These are phyloP conservation scores for Flaveria robusta DNA, from an alignment of 129 eudicot genomes.

Conservation along the genomic window DNA sequence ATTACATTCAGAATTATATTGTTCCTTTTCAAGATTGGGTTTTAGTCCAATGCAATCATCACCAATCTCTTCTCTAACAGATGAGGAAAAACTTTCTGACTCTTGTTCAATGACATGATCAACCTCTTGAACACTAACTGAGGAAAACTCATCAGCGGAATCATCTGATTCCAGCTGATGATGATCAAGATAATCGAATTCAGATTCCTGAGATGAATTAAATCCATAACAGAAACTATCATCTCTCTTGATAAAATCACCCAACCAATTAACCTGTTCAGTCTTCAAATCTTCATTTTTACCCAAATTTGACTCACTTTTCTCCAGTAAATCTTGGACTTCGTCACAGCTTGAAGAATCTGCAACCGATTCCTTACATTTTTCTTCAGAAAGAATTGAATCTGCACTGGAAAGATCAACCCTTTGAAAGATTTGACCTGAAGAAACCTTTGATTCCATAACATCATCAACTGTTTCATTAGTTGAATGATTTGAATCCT, in stretches of 20 bases:
- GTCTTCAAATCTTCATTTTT: constrained; percentile 18
- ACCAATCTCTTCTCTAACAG: constrained; percentile 24
- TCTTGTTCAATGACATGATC: constrained; percentile 15
- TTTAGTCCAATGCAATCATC: constrained; percentile 18
- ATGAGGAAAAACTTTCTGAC: constrained; percentile 15
- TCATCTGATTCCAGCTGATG: constrained; percentile 25
- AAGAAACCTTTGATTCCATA: constrained; percentile 27
- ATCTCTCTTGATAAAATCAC: constrained; percentile 35
- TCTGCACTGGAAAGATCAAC: constrained; percentile 14
- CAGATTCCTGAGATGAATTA: constrained; percentile 25
- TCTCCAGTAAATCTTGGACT: constrained; percentile 17
- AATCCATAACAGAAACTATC: constrained; percentile 36
- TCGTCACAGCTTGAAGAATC: constrained; percentile 12
- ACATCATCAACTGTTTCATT: constrained; percentile 18
- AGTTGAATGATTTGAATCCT: constrained; percentile 21
- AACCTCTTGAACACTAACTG: constrained; percentile 22
- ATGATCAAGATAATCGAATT: constrained; percentile 15
- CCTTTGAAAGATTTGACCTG: background rate
- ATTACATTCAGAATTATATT: constrained; percentile 13
- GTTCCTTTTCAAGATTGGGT: constrained; percentile 18
- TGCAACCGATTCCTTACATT: constrained; percentile 23
- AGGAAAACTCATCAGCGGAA: constrained; percentile 27
- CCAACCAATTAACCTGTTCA: constrained; percentile 34
- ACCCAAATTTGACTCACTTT: constrained; percentile 16
- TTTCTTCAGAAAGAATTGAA: constrained; percentile 25